A percentile compares a stretch with the other conserved stretches of the same genome.
Conservation (phyloP, 1,284 basidiomycete species). For the Microbotryum violaceum region DNA sequence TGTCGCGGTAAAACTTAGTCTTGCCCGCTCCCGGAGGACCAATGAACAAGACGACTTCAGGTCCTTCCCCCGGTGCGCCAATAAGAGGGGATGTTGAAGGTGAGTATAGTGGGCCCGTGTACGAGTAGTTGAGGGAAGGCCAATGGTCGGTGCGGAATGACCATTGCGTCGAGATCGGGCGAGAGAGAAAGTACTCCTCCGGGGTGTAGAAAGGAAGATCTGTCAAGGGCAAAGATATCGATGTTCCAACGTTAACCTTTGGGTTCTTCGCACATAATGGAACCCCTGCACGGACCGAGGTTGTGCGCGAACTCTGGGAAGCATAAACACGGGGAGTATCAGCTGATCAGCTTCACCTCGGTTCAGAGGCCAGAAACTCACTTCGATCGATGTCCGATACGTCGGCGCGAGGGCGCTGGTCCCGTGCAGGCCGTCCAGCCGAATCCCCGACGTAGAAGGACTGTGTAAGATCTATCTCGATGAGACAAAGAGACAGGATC, state of each 20-base stretch:
- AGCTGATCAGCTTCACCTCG: background rate
- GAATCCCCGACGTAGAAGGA: slow-evolving; percentile 86
- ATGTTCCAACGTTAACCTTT: no score
- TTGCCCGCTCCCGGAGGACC: slow-evolving; percentile 85
- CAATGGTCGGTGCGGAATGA: slow-evolving; percentile 11
- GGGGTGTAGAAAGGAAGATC: slow-evolving; percentile 58
- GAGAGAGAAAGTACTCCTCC: slow-evolving; percentile 66
- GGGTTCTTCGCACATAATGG: slow-evolving; percentile 37
- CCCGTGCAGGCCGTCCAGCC: slow-evolving; percentile 67
- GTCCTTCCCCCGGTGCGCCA: slow-evolving; percentile 40
- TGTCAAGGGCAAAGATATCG: no score
- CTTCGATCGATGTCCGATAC: slow-evolving; percentile 62
- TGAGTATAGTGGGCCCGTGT: slow-evolving; percentile 52
- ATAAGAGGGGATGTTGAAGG: slow-evolving; percentile 58
- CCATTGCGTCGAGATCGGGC: background rate
- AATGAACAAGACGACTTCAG: slow-evolving; percentile 69
- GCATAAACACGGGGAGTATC: no score
- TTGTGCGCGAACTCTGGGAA: slow-evolving; percentile 63
- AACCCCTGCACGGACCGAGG: slow-evolving; percentile 41
- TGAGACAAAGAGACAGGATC: background rate
- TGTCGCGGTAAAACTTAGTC: slow-evolving; percentile 62
- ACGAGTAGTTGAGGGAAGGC: background rate
- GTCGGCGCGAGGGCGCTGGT: slow-evolving; percentile 38
- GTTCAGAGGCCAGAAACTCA: slow-evolving; percentile 44
- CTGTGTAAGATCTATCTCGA: slow-evolving; percentile 51